Percentiles rank a stretch among this genome's conserved stretches.
Evolutionary conservation across 805 yeast genomes (phyloP).

Genomic region (Jamesozyma hellenica): DNA sequence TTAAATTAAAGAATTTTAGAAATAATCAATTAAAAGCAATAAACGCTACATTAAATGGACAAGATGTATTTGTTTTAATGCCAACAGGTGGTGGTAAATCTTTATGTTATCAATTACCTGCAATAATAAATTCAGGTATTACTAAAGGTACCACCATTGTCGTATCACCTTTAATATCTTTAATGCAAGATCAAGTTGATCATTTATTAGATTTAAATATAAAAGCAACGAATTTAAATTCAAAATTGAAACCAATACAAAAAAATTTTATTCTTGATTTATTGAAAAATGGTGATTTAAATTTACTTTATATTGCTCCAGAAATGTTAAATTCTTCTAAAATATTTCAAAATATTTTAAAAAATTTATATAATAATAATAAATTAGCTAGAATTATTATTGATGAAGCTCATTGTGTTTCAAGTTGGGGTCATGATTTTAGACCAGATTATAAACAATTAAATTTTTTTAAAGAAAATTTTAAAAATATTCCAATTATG

Average conservation of each 20-base stretch:
- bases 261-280: conserved; percentile 50
- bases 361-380: conserved; percentile 42
- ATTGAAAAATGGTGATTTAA: conserved; percentile 57
- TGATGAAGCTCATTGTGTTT: conserved; percentile 97
- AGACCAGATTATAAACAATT: conserved; percentile 89
- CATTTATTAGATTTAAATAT: conserved; percentile 61
- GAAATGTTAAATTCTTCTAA: conserved; percentile 80
- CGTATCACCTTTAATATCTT: conserved; percentile 85
- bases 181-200: conserved; percentile 95
- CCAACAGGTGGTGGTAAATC: conserved; percentile 99
- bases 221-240: conserved; percentile 80
- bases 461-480: conserved; percentile 58
- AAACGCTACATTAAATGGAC: conserved; percentile 61
- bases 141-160: conserved; percentile 84
- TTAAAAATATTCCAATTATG: conserved; percentile 80
- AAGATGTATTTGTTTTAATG: conserved; percentile 90
- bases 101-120: conserved; percentile 89
- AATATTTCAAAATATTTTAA: conserved; percentile 55
- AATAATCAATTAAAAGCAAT: conserved; percentile 82
- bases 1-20: conserved; percentile 60
- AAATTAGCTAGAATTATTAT: conserved; percentile 78
- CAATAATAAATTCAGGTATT: conserved; percentile 62
- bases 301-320: conserved; percentile 81
- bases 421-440: conserved; percentile 98
- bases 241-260: conserved; percentile 57